Evolutionary conservation across 345 rosid species (phyloP), one percentile per base, ranked within the genome.

Genomic region (Hibiscus tridactylites): DNA sequence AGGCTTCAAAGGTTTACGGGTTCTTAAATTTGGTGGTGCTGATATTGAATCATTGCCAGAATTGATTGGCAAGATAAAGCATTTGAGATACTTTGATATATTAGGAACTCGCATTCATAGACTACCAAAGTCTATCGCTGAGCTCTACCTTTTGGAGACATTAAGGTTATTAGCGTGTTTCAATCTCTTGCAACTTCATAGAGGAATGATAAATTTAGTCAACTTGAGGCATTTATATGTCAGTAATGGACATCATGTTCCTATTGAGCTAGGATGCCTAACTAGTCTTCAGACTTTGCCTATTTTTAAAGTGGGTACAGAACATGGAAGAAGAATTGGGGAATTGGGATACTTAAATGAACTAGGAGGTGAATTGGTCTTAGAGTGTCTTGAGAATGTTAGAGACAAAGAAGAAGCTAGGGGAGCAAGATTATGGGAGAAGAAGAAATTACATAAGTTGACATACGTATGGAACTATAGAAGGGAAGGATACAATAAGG

Each of bases 1-100:
- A 12, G 46, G 15, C 46, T 33, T 61, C 46, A 35, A 61, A 52
- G 9, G 70, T 15, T 60, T 77, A 54, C 73, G 80, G 17, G 59
- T 59, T 56, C 66, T 74, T 8, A 46, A 50, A 17, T 13, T 70
- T 39, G 0, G 4, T 5, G 9, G 5, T 21, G 9, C 67, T 56
- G 0, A 9, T 4, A 21, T 58, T 6, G 1, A 6, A 0, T 31
- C 26, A 12, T 33, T 75, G 47, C 71, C 82, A 3, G 11, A 37
- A 3, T 75, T 77, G 9, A 72, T 76, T 46, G 63, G 72, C 1
- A 28, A 49, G 4, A 8, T 76, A 56, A 75, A 68, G 12, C 74
- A 59, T 44, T 76, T 79, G 68, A 71, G 76, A 44, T 74, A 65
- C 71, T 37, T 37, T 37, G 42, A 37, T 37, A 37, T 37, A 5